These are phyloP conservation scores for Maudiozyma bulderi DNA, from an alignment of 805 yeast species.

Conservation along the genomic window DNA sequence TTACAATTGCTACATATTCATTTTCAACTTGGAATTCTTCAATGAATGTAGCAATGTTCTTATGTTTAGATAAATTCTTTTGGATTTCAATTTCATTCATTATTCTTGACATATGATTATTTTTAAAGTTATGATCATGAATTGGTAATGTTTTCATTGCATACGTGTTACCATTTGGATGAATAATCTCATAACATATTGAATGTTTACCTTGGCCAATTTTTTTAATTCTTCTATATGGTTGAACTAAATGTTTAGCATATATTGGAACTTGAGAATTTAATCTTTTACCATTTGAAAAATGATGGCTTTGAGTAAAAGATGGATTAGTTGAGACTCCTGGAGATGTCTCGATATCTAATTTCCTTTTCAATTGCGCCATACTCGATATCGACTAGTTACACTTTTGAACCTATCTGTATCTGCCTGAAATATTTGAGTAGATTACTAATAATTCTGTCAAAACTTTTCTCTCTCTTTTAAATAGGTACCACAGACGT, in stretches of 20 bases:
- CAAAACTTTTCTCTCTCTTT: too few relatives aligned
- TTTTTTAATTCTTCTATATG: background rate
- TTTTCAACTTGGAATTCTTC: constrained; percentile 2
- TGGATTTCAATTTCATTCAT: constrained; percentile 4
- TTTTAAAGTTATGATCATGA: background rate
- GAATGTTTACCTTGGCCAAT: constrained; percentile 2
- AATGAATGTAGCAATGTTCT: background rate
- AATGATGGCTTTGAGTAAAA: too few relatives aligned
- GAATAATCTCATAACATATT: constrained; percentile 2
- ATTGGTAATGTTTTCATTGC: constrained; percentile 4
- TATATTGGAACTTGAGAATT: constrained; percentile 1
- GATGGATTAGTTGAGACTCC: background rate
- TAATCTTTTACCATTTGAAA: background rate
- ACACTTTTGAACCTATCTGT: too few relatives aligned
- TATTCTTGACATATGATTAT: background rate
- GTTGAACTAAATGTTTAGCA: background rate
- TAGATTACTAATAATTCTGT: too few relatives aligned
- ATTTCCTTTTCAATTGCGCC: background rate
- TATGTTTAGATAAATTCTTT: background rate
- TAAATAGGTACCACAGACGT: too few relatives aligned
- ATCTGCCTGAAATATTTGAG: too few relatives aligned
- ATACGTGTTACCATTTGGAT: constrained; percentile 2
- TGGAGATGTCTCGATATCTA: background rate
- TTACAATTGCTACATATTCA: background rate
- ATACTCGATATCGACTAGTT: background rate